A percentile compares a stretch with the other conserved stretches of the same genome.
These are phyloP conservation scores for Priceomyces medius DNA, from an alignment of 805 yeast species.

Conservation along the genomic window DNA sequence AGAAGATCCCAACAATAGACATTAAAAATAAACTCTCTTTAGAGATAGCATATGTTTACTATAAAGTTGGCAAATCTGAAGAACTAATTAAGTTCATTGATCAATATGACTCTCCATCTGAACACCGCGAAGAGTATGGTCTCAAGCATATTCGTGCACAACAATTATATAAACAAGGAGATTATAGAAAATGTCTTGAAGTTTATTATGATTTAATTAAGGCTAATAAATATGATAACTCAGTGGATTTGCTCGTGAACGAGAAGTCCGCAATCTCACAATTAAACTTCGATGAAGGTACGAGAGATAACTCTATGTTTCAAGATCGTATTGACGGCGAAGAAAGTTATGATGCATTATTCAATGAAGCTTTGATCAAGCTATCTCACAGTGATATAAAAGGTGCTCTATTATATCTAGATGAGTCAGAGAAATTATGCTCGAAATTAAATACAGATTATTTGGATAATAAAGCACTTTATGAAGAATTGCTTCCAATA, in stretches of 20 bases:
- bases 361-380: slow-evolving; percentile 56
- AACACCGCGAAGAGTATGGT: slow-evolving; percentile 24
- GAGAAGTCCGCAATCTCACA: slow-evolving; percentile 69
- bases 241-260: slow-evolving; percentile 56
- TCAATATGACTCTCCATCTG: slow-evolving; percentile 6
- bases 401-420: slow-evolving; percentile 43
- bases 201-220: slow-evolving; percentile 45
- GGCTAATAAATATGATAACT: slow-evolving; percentile 39
- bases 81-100: slow-evolving; percentile 20
- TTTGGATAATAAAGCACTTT: slow-evolving; percentile 36
- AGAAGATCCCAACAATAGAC: slow-evolving; percentile 35
- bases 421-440: slow-evolving; percentile 47
- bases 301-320: background rate
- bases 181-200: slow-evolving; percentile 39
- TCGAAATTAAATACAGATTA: slow-evolving; percentile 35
- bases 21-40: slow-evolving; percentile 37
- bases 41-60: slow-evolving; percentile 59
- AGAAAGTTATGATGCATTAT: slow-evolving; percentile 52
- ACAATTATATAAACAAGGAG: slow-evolving; percentile 49
- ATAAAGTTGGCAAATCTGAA: slow-evolving; percentile 50
- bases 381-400: slow-evolving; percentile 41
- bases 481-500: slow-evolving; percentile 59
- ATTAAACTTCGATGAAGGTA: slow-evolving; percentile 20
- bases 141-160: slow-evolving; percentile 55
- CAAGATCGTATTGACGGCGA: slow-evolving; percentile 5